A percentile compares a stretch with the other conserved stretches of the same genome.
Conservation (phyloP, 2,329 filamentous ascomycete species). For the Botryotinia convoluta region DNA sequence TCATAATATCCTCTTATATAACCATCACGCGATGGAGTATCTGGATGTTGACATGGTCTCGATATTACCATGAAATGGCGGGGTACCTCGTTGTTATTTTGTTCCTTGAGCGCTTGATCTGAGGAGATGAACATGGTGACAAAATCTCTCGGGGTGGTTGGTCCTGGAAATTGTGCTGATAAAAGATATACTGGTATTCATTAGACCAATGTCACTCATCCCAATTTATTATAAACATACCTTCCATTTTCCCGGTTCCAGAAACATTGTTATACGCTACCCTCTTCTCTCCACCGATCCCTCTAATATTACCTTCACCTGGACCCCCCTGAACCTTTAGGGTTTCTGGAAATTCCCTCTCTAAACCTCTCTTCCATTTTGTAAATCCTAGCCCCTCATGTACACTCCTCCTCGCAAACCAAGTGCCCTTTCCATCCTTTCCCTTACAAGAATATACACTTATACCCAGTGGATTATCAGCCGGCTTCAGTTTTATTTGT, state of each 20-base stretch:
- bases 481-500: conserved; percentile 68
- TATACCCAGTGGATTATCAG: conserved; percentile 74
- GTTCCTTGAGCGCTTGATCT: conserved; percentile 32
- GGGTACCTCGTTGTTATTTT: conserved; percentile 42
- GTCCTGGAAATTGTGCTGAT: conserved; percentile 85
- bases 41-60: conserved; percentile 75
- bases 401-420: conserved; percentile 84
- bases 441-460: conserved; percentile 75
- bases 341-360: conserved; percentile 76
- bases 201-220: background rate
- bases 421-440: conserved; percentile 79
- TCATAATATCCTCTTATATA: conserved; percentile 86
- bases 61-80: conserved; percentile 85
- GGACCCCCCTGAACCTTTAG: conserved; percentile 68
- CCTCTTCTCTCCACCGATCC: conserved; percentile 76
- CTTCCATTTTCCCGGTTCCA: conserved; percentile 61
- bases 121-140: conserved; percentile 75
- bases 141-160: conserved; percentile 85
- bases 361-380: conserved; percentile 73
- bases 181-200: conserved; percentile 68
- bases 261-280: conserved; percentile 60
- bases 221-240: conserved; percentile 40
- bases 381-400: conserved; percentile 76
- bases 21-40: conserved; percentile 65
- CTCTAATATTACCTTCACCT: conserved; percentile 73